Base-by-base conservation (phyloP, 1,139 yeast species). In the Spencermartinsiella ligniputridi region DNA sequence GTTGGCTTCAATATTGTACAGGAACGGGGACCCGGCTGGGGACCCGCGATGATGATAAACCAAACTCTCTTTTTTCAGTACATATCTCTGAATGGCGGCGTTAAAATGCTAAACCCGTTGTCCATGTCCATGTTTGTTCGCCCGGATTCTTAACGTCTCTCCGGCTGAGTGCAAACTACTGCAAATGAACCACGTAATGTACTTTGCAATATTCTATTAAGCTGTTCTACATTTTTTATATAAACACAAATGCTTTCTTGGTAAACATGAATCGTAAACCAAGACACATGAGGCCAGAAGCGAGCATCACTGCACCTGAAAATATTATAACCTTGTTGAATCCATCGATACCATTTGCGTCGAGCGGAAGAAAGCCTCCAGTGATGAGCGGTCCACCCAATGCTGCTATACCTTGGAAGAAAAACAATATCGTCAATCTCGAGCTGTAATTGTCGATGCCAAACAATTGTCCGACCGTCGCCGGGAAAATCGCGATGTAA, bases 381-480 rank as follows among this genome's bases (percentile, higher is more conserved):
- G 73, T 71, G 37, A 75, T 64, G 24, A 79, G 77, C 47, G 76
- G 64, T 2, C 75, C 70, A 1, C 71, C 69, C 42, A 81, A 60
- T 11, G 76, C 69, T 33, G 76, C 75, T 49, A 81, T 75, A 1
- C 50, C 50, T 1, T 81, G 71, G 43, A 79, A 73, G 27, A 78
- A 64, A 51, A 77, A 76, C 53, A 79, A 76, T 58, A 79, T 67
- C 0, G 84, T 81, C 53, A 78, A 77, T 19, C 83, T 71, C 48
- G 75, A 44, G 6, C 48, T 39, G 9, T 52, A 39, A 41, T 70
- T 72, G 24, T 76, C 74, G n/a, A 79, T 72, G 1, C 61, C 62
- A 48, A 57, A 57, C 12, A 81, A 75, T 57, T 80, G 85, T 1
- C 62, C 62, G 27, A 68, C 49, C n/a, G 60, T 53, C 0, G 68